Evolutionary conservation across 257 asterid genomes (phyloP), one percentile per base, ranked within the genome.

Genomic region (Penstemon eatonii): DNA sequence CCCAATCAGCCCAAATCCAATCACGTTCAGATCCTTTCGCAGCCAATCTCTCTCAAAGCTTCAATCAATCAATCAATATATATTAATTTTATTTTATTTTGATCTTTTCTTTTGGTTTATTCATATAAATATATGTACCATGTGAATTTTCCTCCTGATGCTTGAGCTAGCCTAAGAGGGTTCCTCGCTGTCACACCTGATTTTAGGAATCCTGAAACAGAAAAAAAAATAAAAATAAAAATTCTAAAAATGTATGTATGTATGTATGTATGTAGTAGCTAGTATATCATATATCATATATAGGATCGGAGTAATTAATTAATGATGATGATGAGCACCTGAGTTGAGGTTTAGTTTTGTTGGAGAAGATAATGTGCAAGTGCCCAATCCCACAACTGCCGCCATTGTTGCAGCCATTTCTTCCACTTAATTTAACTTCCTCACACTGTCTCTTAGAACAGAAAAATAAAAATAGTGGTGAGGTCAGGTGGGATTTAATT

Each of bases 1-100:
- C 39, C 99, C 99, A 67, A 93, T 93, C 51, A 93, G 62, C 8
- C 97, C 96, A 65, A 93, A 93, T 4, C 97, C 97, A 46, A 93
- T 93, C 89, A 93, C 99, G 47, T 87, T 93, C 62, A 93, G 55
- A 80, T 93, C 99, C 45, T 46, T 93, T 46, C 99, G 73, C 57
- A 93, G 79, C 97, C 99, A 90, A 47, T 92, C 84, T 72, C 95
- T 85, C 72, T 86, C 54, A 69, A 92, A 92, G 83, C 97, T 90
- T 67, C 82, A 68, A 10, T 8, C 40, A 62, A 53, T 10, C 56
- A 60, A 9, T 3, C 12, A 40, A 25, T 25, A 25, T 25, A 25
- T 25, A 25, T 25, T 25, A 25, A 25, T 25, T 25, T 25, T 25
- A 1, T 25, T 25, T 25, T 25, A 1, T 25, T 25, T 25, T 25